Conservation (phyloP, 371 early-diverging fungal species). For the Saksenaea oblongispora region DNA sequence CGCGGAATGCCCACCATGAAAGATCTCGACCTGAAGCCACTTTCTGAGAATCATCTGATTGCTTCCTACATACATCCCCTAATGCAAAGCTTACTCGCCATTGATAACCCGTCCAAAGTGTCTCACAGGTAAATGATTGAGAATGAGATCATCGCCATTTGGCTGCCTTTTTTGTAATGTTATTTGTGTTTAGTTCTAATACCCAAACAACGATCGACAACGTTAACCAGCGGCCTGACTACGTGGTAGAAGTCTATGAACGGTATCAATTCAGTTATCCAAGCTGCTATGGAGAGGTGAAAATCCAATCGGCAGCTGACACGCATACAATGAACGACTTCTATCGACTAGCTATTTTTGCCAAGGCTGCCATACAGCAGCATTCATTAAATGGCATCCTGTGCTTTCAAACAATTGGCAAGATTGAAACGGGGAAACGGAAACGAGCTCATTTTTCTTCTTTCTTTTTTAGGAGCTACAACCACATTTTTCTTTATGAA, state of each 20-base stretch:
- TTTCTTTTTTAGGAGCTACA: no score
- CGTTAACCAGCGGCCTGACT: slow-evolving; percentile 1
- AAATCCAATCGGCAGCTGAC: no score
- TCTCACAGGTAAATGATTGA: not conserved
- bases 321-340: not conserved
- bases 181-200: not conserved
- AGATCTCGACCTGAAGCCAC: not conserved
- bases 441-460: no score
- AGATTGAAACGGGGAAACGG: no score
- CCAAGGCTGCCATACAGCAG: not conserved
- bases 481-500: no score
- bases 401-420: no score
- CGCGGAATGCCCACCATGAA: not conserved
- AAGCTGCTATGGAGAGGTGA: no score
- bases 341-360: not conserved
- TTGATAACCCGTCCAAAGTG: not conserved
- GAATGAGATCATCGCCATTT: not conserved
- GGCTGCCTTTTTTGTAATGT: not conserved
- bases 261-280: not conserved
- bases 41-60: slow-evolving; percentile 2
- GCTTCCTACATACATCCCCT: slow-evolving; percentile 5
- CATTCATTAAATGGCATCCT: not conserved
- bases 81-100: slow-evolving; percentile 3
- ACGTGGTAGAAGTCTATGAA: slow-evolving; percentile 7
- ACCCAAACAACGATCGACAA: not conserved